phyloP scores from a whole-genome alignment of 2,329 filamentous ascomycete species.

The Xylaria sp. region DNA sequence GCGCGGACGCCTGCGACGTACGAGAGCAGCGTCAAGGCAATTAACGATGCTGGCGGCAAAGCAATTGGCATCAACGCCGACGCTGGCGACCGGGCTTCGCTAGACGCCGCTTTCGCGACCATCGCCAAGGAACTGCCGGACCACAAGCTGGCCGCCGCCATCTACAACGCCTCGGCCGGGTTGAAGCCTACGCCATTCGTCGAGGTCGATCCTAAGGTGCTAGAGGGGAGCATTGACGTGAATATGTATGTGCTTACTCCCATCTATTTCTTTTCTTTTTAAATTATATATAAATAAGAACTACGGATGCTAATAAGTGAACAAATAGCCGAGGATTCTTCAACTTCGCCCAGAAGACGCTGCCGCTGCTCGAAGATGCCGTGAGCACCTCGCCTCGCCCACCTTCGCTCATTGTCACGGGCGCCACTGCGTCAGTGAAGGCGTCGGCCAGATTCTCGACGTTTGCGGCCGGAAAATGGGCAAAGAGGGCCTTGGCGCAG shows the following conservation, averaged over 20 bases:
- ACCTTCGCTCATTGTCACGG: constrained; percentile 79
- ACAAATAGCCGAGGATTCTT: constrained; percentile 68
- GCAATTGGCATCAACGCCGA: constrained; percentile 78
- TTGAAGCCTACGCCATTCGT: constrained; percentile 66
- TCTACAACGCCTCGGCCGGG: constrained; percentile 74
- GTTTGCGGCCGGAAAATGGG: constrained; percentile 78
- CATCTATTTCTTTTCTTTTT: neutral
- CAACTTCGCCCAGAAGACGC: constrained; percentile 71
- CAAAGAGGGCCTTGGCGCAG: constrained; percentile 73
- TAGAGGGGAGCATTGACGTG: constrained; percentile 57
- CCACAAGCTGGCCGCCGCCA: constrained; percentile 69
- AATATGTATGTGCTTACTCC: constrained; percentile 55
- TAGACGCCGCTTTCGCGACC: constrained; percentile 66
- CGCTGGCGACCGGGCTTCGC: constrained; percentile 57
- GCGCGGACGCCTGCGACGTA: constrained; percentile 75
- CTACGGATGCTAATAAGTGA: neutral
- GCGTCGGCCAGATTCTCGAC: constrained; percentile 71
- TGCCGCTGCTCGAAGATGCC: constrained; percentile 73
- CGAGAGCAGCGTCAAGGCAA: constrained; percentile 72
- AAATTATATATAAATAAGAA: neutral
- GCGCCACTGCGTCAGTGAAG: constrained; percentile 77
- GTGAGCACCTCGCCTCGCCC: constrained; percentile 64
- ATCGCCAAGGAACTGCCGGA: constrained; percentile 69
- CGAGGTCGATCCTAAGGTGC: constrained; percentile 61
- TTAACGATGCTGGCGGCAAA: constrained; percentile 72